These are phyloP conservation scores for Kluyveromyces lactis DNA, from an alignment of 805 yeast species.

Conservation along the genomic window DNA sequence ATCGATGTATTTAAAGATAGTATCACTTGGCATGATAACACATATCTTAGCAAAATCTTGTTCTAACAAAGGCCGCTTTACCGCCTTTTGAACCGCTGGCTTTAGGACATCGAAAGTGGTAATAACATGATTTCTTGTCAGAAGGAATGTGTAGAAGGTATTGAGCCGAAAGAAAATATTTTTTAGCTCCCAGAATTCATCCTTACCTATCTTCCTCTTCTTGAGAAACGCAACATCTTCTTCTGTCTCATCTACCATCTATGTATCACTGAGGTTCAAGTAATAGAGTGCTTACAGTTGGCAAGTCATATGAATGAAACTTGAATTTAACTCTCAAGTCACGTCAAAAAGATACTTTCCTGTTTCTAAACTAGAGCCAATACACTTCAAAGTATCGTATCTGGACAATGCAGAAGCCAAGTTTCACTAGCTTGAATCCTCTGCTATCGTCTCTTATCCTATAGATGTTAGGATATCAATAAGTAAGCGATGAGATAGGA, in stretches of 20 bases:
- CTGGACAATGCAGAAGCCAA: too few relatives aligned
- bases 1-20: constrained; percentile 68
- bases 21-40: constrained; percentile 57
- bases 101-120: constrained; percentile 49
- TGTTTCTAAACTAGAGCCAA: too few relatives aligned
- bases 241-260: neutral
- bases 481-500: too few relatives aligned
- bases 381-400: too few relatives aligned
- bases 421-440: too few relatives aligned
- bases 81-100: constrained; percentile 42
- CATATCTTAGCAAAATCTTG: constrained; percentile 59
- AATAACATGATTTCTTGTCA: constrained; percentile 50
- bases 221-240: constrained; percentile 4
- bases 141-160: constrained; percentile 54
- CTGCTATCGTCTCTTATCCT: too few relatives aligned
- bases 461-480: too few relatives aligned
- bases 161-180: constrained; percentile 44
- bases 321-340: too few relatives aligned
- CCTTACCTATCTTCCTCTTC: constrained; percentile 13
- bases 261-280: too few relatives aligned
- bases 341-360: too few relatives aligned
- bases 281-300: too few relatives aligned
- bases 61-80: constrained; percentile 36
- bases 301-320: neutral
- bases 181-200: constrained; percentile 33